Percentiles rank a stretch among this genome's conserved stretches.
Conservation (phyloP, 208 protist species). For the Trichomonas gallinae region DNA sequence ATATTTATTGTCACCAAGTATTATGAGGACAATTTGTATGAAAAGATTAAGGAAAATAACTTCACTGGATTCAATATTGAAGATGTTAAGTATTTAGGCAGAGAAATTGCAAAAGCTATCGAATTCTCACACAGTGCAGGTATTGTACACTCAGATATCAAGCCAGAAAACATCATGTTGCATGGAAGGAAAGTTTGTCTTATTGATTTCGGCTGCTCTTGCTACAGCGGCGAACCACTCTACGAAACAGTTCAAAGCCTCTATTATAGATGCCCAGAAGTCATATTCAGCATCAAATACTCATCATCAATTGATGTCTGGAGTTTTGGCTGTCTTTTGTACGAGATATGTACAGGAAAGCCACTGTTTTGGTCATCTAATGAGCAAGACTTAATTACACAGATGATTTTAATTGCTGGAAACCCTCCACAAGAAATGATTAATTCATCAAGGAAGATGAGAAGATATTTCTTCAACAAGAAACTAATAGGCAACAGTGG, state of each 20-base stretch:
- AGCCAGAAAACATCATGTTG: background rate
- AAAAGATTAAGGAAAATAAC: no score
- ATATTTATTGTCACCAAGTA: no score
- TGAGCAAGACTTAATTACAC: background rate
- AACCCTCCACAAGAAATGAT: background rate
- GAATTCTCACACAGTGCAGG: background rate
- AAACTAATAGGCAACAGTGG: no score
- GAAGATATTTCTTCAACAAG: background rate
- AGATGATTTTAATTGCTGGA: background rate
- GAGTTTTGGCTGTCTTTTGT: background rate
- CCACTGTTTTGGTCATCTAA: background rate
- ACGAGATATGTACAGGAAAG: background rate
- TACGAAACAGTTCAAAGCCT: background rate
- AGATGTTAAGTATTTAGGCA: no score
- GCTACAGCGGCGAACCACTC: background rate
- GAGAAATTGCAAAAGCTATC: background rate
- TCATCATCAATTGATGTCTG: background rate
- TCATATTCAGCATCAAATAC: background rate
- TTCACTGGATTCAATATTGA: no score
- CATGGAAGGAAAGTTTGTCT: background rate
- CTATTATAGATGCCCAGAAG: background rate
- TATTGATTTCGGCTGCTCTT: background rate
- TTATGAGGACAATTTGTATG: no score
- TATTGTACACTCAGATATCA: background rate
- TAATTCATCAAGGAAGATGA: background rate